Evolutionary conservation across 2,329 filamentous ascomycete species (phyloP), one percentile per base, ranked within the genome.

Genomic region (Aspergillus fumigatus): DNA sequence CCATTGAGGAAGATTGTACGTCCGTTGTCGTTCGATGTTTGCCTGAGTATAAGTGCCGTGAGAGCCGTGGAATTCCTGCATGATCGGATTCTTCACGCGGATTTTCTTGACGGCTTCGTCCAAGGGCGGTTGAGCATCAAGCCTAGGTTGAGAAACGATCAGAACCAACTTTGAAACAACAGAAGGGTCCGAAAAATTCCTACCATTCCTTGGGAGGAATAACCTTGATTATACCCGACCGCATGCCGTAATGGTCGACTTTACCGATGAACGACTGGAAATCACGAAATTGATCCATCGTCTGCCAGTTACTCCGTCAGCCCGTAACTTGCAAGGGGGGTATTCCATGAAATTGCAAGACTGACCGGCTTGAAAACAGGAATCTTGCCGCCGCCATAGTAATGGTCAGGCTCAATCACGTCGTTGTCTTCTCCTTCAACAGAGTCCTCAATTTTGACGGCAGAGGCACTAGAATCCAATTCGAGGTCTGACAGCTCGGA

Each of bases 1-100:
- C 94, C 94, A 99, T 74, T 99, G 92, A 0, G 93, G 93, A 4
- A 99, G 80, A 65, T 97, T 99, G 78, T 99, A 99, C 14, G 92
- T 92, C 71, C 94, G 85, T 72, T 95, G 91, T 75, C 97, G 95
- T 68, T 97, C 87, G 58, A 99, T 92, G 70, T 99, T 99, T 69
- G 94, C 90, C 73, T 99, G 94, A 38, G 93, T 93, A 72, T 97
- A 99, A 55, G 90, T 95, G 55, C 94, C 95, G 70, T 93, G 91
- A 52, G 90, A 91, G 45, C 94, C 94, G 81, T 95, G 93, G 67
- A 99, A 99, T 68, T 99, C 94, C 74, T 99, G 94, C 70, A 92
- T 96, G 72, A 99, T 97, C 3, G 94, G 94, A 63, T 99, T 95
- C 75, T 93, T 93, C 68, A 99, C 92, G 70, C 87, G 88, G 73